Evolutionary conservation across 768 basidiomycete genomes (phyloP).

Genomic region (Tricholoma hemisulphureum): DNA sequence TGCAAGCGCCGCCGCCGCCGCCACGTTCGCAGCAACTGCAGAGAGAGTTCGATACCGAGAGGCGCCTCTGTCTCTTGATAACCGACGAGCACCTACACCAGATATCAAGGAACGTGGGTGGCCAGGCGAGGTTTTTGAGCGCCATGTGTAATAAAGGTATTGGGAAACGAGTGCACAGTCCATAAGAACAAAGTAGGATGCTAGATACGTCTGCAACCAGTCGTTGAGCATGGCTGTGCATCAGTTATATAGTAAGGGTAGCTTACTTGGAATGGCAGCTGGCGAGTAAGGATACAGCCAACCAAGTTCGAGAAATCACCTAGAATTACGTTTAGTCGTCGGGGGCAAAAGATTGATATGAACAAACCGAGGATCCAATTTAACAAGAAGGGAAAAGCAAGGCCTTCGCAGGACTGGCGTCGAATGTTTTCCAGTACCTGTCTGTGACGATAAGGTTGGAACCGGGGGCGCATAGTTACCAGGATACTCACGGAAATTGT

Average conservation of each 20-base stretch:
- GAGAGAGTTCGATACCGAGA: constrained; percentile 71
- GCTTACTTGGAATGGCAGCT: constrained; percentile 90
- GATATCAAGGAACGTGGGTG: constrained; percentile 44
- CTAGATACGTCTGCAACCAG: constrained; percentile 73
- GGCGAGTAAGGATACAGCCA: constrained; percentile 88
- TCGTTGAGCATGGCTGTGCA: constrained; percentile 7
- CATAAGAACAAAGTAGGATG: constrained; percentile 84
- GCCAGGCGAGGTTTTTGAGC: constrained; percentile 34
- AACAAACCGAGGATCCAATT: constrained; percentile 88
- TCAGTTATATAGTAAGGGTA: constrained; percentile 6
- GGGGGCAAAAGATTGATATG: constrained; percentile 1
- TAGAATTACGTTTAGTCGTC: constrained; percentile 24
- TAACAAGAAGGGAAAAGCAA: constrained; percentile 88
- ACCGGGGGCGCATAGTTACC: background rate
- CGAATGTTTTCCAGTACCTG: constrained; percentile 81
- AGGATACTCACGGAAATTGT: constrained; percentile 74
- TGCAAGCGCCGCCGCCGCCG: constrained; percentile 66
- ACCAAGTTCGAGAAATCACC: constrained; percentile 93
- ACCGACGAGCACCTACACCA: constrained; percentile 40
- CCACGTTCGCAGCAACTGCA: constrained; percentile 68
- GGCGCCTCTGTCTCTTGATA: constrained; percentile 51
- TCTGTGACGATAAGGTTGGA: constrained; percentile 35
- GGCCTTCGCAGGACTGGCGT: constrained; percentile 79
- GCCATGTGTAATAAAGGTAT: constrained; percentile 71
- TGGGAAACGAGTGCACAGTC: constrained; percentile 77